Percentiles rank a stretch among this genome's conserved stretches.
phyloP scores from a whole-genome alignment of 495 filamentous ascomycete genomes.

The Aspergillus affinis region DNA sequence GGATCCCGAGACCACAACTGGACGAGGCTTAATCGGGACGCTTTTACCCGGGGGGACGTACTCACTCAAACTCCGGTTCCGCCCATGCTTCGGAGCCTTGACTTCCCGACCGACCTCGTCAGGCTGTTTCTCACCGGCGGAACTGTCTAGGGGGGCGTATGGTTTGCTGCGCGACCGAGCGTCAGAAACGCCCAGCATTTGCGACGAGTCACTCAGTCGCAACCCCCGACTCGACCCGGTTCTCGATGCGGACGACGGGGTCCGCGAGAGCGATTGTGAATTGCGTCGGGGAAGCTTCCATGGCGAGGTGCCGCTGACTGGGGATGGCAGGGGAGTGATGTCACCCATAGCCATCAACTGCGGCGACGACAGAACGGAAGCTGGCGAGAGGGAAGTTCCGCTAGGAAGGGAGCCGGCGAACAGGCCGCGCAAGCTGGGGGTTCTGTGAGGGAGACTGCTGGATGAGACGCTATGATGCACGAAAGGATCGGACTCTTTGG shows the following conservation, averaged over 20 bases:
- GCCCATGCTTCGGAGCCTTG: conserved; percentile 42
- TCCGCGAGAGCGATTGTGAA: conserved; percentile 45
- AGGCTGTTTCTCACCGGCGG: conserved; percentile 39
- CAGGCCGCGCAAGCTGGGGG: conserved; percentile 50
- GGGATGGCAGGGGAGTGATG: conserved; percentile 91
- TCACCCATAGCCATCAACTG: conserved; percentile 80
- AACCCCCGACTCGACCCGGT: conserved; percentile 37
- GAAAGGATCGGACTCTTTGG: conserved; percentile 33
- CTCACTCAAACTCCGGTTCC: conserved; percentile 85
- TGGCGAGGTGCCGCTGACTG: conserved; percentile 75
- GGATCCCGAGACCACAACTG: conserved; percentile 68
- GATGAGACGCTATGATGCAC: conserved; percentile 43
- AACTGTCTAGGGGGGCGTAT: conserved; percentile 37
- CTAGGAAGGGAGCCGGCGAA: conserved; percentile 41
- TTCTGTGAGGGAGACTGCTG: conserved; percentile 46
- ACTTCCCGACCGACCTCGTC: conserved; percentile 23
- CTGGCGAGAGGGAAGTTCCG: conserved; percentile 58
- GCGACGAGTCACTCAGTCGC: conserved; percentile 42
- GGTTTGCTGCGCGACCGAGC: conserved; percentile 35
- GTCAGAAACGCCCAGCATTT: conserved; percentile 33
- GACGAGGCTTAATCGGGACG: conserved; percentile 60
- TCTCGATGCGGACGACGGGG: conserved; percentile 38
- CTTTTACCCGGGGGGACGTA: conserved; percentile 72
- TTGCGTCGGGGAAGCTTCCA: conserved; percentile 47
- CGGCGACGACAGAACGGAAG: conserved; percentile 63